A percentile compares a stretch with the other conserved stretches of the same genome.
phyloP scores from a whole-genome alignment of 2,329 filamentous ascomycete species.

The Gliomastix tumulicola region DNA sequence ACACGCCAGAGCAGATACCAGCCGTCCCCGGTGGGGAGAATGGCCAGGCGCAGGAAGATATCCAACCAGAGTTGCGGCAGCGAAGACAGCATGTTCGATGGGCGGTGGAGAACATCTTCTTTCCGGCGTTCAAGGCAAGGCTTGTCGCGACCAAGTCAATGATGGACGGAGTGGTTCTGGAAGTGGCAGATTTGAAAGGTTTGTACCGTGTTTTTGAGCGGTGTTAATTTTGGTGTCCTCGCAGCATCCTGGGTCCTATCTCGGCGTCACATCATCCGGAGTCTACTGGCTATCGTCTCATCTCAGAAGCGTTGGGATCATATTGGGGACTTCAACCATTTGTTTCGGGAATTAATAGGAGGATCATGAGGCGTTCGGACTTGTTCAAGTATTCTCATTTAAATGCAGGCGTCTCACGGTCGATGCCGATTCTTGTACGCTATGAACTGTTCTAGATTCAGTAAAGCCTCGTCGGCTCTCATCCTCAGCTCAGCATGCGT shows the following conservation, averaged over 20 bases:
- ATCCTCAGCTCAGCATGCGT: conserved; percentile 46
- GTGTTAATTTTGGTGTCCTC: no score
- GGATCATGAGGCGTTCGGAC: no score
- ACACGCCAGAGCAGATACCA: conserved; percentile 81
- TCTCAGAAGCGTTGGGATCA: no score
- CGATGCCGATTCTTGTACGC: conserved; percentile 63
- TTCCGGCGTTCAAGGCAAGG: conserved; percentile 79
- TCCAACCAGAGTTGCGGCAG: conserved; percentile 43
- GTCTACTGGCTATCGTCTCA: no score
- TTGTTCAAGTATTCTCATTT: no score
- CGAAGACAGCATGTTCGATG: conserved; percentile 64
- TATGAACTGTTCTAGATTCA: conserved; percentile 57
- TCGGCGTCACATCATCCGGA: no score
- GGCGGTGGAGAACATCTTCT: conserved; percentile 78
- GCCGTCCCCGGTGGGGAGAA: conserved; percentile 27
- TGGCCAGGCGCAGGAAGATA: conserved; percentile 21
- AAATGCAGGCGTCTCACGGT: no score
- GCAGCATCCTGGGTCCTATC: no score
- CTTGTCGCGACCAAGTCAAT: conserved; percentile 75
- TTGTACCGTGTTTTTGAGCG: conserved; percentile 93
- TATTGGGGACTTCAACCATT: no score
- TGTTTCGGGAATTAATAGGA: no score
- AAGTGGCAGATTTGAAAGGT: conserved; percentile 87
- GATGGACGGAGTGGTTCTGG: conserved; percentile 67
- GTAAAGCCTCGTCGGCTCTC: conserved; percentile 51